Conservation (phyloP, 805 yeast genomes). For the Lipomyces japonicus region DNA sequence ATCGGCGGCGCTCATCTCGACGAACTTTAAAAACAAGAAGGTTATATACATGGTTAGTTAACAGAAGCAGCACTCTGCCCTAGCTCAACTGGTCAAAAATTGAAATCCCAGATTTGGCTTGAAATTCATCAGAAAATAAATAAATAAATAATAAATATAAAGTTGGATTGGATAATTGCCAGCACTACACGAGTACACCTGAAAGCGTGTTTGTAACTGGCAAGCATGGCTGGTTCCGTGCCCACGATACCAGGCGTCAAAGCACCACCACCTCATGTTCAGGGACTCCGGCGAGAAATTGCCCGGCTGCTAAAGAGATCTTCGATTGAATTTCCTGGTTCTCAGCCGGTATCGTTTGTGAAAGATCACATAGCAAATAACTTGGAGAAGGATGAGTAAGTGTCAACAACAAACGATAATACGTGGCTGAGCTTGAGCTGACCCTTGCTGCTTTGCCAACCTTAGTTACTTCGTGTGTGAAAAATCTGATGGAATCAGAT, state of each 20-base stretch:
- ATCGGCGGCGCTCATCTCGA: too few species aligned
- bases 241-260: conserved; percentile 84
- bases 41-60: too few species aligned
- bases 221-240: conserved; percentile 38
- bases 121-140: too few species aligned
- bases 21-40: too few species aligned
- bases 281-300: conserved; percentile 63
- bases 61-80: too few species aligned
- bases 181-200: too few species aligned
- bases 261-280: conserved; percentile 68
- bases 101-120: too few species aligned
- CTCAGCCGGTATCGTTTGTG: conserved; percentile 92
- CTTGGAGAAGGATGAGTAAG: conserved; percentile 57
- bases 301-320: conserved; percentile 58
- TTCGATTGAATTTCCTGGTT: conserved; percentile 59
- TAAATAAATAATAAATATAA: too few species aligned
- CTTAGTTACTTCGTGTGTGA: conserved; percentile 83
- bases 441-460: too few species aligned
- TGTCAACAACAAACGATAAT: background rate
- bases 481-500: conserved; percentile 89
- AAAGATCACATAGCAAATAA: conserved; percentile 63
- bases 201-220: too few species aligned
- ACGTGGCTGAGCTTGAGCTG: background rate
- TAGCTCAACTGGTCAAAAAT: too few species aligned
- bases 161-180: too few species aligned